These are phyloP conservation scores for Selenicereus undatus DNA, from an alignment of 148 eudicot species.

Conservation along the genomic window DNA sequence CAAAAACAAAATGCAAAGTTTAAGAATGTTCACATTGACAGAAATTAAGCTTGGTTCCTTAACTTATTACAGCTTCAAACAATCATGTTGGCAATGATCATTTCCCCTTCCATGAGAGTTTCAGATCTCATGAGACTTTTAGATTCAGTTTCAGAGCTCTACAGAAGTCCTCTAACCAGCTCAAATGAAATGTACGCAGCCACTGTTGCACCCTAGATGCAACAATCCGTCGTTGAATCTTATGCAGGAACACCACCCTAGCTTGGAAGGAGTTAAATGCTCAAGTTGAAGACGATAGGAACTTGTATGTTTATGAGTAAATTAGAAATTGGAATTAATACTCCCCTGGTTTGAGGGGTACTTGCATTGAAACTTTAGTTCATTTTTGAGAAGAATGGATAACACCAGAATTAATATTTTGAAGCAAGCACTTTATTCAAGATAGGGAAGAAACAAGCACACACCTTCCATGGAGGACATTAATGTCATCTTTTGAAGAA, in stretches of 20 bases:
- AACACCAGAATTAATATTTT: background rate
- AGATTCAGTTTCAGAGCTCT: background rate
- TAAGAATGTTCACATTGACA: background rate
- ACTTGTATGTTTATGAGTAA: background rate
- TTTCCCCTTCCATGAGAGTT: background rate
- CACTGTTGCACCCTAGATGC: background rate
- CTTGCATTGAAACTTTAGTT: background rate
- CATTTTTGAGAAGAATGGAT: background rate
- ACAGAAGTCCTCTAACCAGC: background rate
- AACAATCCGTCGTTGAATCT: background rate
- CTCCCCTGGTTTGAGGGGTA: background rate
- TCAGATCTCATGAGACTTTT: background rate
- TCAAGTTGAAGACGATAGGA: background rate
- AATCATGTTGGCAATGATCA: no score
- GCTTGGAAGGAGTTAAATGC: background rate
- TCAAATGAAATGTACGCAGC: background rate
- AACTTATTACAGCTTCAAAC: no score
- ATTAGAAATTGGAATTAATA: background rate
- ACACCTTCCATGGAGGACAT: slow-evolving; percentile 96
- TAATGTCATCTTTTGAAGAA: slow-evolving; percentile 68
- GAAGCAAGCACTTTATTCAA: background rate
- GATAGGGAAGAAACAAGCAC: slow-evolving; percentile 6
- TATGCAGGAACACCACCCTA: background rate
- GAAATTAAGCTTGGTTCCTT: no score
- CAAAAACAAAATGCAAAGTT: background rate